Percentiles rank a stretch among this genome's conserved stretches.
phyloP scores from a whole-genome alignment of 2,329 filamentous ascomycete genomes.

The Exserohilum rostratum region DNA sequence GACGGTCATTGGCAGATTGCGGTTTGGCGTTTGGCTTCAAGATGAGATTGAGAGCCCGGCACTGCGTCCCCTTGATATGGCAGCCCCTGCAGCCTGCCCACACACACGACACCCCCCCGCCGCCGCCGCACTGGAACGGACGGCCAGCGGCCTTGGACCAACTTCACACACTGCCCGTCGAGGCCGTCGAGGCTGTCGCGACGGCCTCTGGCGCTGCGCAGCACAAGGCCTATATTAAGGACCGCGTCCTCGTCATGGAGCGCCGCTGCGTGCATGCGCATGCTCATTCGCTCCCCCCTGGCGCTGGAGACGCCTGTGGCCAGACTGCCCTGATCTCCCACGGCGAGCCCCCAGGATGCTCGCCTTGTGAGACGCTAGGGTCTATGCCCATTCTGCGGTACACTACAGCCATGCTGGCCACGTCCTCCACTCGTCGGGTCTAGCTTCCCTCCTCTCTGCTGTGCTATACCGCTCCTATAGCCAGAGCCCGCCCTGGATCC shows the following conservation, averaged over 20 bases:
- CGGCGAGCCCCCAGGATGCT: not conserved
- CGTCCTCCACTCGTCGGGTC: too few relatives aligned
- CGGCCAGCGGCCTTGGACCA: too few relatives aligned
- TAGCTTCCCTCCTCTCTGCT: too few relatives aligned
- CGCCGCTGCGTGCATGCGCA: not conserved
- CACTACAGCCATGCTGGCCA: too few relatives aligned
- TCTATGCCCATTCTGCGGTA: not conserved
- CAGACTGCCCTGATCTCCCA: not conserved
- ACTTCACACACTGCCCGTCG: too few relatives aligned
- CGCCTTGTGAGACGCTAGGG: slow-evolving; percentile 2
- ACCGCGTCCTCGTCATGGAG: not conserved
- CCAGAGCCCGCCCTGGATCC: not conserved
- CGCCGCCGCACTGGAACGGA: too few relatives aligned
- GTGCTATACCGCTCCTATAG: not conserved
- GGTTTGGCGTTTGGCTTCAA: slow-evolving; percentile 6
- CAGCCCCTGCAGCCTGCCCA: slow-evolving; percentile 11
- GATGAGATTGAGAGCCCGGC: not conserved
- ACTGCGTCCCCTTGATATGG: slow-evolving; percentile 2
- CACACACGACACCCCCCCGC: too few relatives aligned
- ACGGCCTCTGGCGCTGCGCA: too few relatives aligned
- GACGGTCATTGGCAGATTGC: slow-evolving; percentile 6
- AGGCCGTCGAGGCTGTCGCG: slow-evolving; percentile 6
- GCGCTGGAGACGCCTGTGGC: not conserved
- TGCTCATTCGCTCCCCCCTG: not conserved
- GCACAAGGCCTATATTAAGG: slow-evolving; percentile 14